Base-by-base conservation (phyloP, 2,329 filamentous ascomycete species). In the Penicillium hesseltinei region DNA sequence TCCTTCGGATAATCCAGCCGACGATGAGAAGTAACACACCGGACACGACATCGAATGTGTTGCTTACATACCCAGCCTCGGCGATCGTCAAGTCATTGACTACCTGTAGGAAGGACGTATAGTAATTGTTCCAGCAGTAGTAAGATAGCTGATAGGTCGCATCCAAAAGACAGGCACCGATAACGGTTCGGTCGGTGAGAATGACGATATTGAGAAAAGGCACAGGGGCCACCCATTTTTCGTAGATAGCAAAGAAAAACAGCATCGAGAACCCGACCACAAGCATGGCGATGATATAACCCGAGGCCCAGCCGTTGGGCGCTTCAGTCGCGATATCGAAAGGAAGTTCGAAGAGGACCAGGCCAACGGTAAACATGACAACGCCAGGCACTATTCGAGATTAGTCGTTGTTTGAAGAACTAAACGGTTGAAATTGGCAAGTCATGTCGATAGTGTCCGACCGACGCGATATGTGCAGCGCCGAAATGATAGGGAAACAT, bases 281-380 rank as follows among this genome's bases (percentile, higher is more conserved):
- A 8, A 78, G 64, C 69, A 84, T 79, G 25, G 71, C 70, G 47
- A 84, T 77, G 53, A 82, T 76, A 17, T 76, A 62, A n/a, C 75
- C 69, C 4, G 75, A 73, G 8, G 64, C 63, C 76, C 77, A 81
- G 11, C 68, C 66, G 4, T 72, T 56, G 13, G 64, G 57, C 11
- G 75, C 69, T 8, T 63, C 66, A 19, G 56, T 48, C 49, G 76
- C 72, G 11, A 89, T 77, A 36, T 75, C 83, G 71, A 89, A 86
- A 0, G 86, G 83, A 21, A 89, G 77, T 4, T 88, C 77, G 68
- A 89, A 83, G 4, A 88, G 73, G 1, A 82, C 78, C 65, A 87
- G 81, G 0, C 84, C 86, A 2, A 73, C 77, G 13, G 80, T 79
- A 47, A 88, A 75, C 2, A 88, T 73, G 21, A 88, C 57, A 21